Evolutionary conservation across 2,329 filamentous ascomycete genomes (phyloP).

Genomic region (Fusarium ambrosium): DNA sequence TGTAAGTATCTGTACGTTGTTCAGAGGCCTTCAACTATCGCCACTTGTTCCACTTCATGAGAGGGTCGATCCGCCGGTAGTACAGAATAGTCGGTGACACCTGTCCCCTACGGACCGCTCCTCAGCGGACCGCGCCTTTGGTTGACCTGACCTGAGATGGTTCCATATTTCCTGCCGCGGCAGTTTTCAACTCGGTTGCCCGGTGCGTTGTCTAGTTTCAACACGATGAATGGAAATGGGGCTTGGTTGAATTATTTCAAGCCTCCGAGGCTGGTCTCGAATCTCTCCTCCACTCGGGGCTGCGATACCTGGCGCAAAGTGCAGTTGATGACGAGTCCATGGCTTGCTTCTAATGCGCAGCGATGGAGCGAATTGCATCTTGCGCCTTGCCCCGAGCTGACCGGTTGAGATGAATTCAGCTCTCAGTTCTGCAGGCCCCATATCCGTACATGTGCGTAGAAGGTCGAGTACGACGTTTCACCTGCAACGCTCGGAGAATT

Average conservation of each 20-base stretch:
- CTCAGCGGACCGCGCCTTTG: conserved; percentile 6
- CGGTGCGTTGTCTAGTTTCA: background rate
- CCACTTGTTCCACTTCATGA: background rate
- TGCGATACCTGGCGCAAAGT: background rate
- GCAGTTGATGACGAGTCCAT: conserved; percentile 12
- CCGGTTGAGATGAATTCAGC: conserved; percentile 12
- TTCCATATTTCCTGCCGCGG: conserved; percentile 2
- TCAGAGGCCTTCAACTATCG: background rate
- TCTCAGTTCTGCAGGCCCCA: background rate
- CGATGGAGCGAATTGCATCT: conserved; percentile 4
- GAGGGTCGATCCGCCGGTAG: conserved; percentile 10
- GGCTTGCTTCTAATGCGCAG: conserved; percentile 2
- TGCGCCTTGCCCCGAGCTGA: background rate
- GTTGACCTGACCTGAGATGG: background rate
- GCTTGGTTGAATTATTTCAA: conserved; percentile 6
- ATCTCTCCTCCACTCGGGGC: background rate
- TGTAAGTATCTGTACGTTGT: background rate
- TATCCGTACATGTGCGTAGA: background rate
- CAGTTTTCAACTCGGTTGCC: background rate
- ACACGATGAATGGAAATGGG: background rate
- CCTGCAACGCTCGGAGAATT: conserved; percentile 18
- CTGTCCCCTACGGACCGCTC: conserved; percentile 8
- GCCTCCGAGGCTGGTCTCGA: background rate
- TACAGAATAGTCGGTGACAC: conserved; percentile 20
- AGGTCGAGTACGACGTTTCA: background rate